A percentile compares a stretch with the other conserved stretches of the same genome.
Conservation (phyloP, 768 basidiomycete genomes). For the Coprinopsis marcescibilis region DNA sequence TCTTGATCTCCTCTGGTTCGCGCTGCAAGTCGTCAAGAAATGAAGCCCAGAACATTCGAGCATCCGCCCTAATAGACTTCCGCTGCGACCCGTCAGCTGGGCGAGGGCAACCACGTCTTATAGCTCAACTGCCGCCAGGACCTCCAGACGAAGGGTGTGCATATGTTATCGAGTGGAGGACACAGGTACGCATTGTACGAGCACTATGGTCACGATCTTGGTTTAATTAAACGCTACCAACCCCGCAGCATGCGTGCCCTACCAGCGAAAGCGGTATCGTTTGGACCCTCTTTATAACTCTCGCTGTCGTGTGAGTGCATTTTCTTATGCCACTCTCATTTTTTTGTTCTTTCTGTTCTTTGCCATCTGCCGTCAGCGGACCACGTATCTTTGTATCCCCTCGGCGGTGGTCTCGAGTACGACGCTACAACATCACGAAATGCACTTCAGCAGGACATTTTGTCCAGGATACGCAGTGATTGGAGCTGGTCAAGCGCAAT, state of each 20-base stretch:
- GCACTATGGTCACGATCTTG: background rate
- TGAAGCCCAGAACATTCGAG: slow-evolving; percentile 31
- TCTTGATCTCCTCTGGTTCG: slow-evolving; percentile 60
- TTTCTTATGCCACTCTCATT: too few relatives aligned
- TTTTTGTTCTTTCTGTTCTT: too few relatives aligned
- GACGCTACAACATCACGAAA: too few relatives aligned
- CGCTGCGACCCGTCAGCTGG: slow-evolving; percentile 67
- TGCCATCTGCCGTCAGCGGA: too few relatives aligned
- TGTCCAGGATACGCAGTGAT: too few relatives aligned
- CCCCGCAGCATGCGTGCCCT: slow-evolving; percentile 62
- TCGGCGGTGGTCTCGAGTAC: too few relatives aligned
- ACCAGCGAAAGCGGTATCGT: slow-evolving; percentile 48
- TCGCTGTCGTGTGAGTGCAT: slow-evolving; percentile 51
- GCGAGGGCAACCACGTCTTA: slow-evolving; percentile 45
- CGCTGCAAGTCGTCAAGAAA: slow-evolving; percentile 45
- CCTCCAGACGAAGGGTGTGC: slow-evolving; percentile 65
- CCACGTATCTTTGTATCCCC: too few relatives aligned
- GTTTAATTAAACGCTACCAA: slow-evolving; percentile 6
- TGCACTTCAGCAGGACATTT: too few relatives aligned
- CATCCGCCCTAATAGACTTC: slow-evolving; percentile 69
- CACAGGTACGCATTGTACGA: slow-evolving; percentile 50
- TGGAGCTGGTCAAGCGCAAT: too few relatives aligned
- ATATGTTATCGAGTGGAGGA: slow-evolving; percentile 81
- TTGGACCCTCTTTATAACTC: slow-evolving; percentile 48
- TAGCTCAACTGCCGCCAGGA: slow-evolving; percentile 63